phyloP scores from a whole-genome alignment of 495 filamentous ascomycete genomes.

The Trichoderma erinaceum region DNA sequence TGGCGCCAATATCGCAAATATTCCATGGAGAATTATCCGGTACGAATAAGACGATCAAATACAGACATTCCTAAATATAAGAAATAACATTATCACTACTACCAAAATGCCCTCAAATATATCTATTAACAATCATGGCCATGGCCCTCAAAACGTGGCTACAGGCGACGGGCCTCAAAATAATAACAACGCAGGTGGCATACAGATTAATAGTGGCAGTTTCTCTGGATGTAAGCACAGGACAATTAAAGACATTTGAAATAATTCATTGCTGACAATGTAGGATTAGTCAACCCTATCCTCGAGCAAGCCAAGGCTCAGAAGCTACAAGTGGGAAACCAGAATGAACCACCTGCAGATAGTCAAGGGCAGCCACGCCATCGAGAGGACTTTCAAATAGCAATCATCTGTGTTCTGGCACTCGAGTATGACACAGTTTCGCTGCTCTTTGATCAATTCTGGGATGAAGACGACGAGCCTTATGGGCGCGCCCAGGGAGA shows the following conservation, averaged over 20 bases:
- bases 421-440: slow-evolving; percentile 29
- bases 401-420: slow-evolving; percentile 27
- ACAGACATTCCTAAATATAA: too few species aligned
- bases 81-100: too few species aligned
- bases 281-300: not conserved
- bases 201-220: not conserved
- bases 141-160: not conserved
- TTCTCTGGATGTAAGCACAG: not conserved
- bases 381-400: slow-evolving; percentile 23
- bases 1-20: too few species aligned
- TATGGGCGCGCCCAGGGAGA: slow-evolving; percentile 26
- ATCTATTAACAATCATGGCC: not conserved
- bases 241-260: not conserved
- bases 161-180: not conserved
- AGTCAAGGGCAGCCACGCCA: slow-evolving; percentile 16
- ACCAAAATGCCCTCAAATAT: not conserved
- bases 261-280: not conserved
- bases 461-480: slow-evolving; percentile 22
- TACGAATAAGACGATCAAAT: too few species aligned
- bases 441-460: slow-evolving; percentile 29
- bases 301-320: not conserved
- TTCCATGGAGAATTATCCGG: too few species aligned
- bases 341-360: not conserved
- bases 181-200: not conserved
- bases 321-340: not conserved